Evolutionary conservation across 2,329 filamentous ascomycete species (phyloP), one percentile per base, ranked within the genome.

Genomic region (Fonsecaea erecta): DNA sequence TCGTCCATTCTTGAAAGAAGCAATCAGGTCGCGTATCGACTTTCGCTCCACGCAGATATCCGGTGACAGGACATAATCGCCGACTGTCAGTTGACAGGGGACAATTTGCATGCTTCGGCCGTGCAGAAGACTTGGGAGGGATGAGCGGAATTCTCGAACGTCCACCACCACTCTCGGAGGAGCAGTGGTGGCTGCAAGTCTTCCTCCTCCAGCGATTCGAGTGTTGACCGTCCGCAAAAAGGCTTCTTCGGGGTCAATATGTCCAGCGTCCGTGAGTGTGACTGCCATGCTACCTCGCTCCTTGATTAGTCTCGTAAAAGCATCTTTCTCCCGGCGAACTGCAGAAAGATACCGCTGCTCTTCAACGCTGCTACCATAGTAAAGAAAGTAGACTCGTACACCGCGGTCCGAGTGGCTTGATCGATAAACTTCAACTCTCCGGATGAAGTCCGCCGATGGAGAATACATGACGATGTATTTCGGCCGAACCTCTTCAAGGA

Each of bases 391-490:
- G 0, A 97, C 93, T 51, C 92, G 87, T 48, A 98, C 91, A 64
- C 89, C 90, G 9, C 66, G 48, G 43, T 67, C 67, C 2, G 70
- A 69, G 78, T 99, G 95, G 9, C 93, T 97, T 59, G 93, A 97
- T 43, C 95, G 88, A 78, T 98, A 99, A 1, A 98, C 93, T 76
- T 99, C 95, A 21, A 99, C 90, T 40, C 94, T 85, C 14, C 95
- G 88, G 73, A 98, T 97, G 76, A 99, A 99, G 2, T 94, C 89
- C 2, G 94, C 88, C 70, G 98, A 93, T 0, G 95, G 94, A 75
- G 98, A 95, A 77, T 97, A 99, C 95, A 99, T 98, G 79, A 99
- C 90, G 65, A 99, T 92, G 77, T 97, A 97, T 66, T 91, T 88
- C 35, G 95, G 95, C 74, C 91, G 93, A 64, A 95, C 84, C 78